Evolutionary conservation across 768 basidiomycete species (phyloP).

Genomic region (Candolleomyces eurysporus): DNA sequence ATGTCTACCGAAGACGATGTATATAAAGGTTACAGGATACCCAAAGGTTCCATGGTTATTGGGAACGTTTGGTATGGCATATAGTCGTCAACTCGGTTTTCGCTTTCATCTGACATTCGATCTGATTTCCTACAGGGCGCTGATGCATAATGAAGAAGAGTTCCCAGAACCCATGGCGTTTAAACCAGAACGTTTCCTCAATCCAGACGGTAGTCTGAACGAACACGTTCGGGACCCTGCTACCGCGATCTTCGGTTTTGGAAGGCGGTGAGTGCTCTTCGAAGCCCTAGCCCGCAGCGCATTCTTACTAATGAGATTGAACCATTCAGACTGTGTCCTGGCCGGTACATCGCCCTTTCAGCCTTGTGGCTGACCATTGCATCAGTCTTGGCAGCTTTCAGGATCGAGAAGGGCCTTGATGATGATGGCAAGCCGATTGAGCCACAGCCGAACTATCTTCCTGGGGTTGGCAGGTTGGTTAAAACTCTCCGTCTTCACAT

Average conservation of each 20-base stretch:
- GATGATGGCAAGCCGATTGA: neutral
- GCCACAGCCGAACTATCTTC: neutral
- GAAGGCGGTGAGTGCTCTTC: slow-evolving; percentile 7
- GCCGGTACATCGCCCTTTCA: neutral
- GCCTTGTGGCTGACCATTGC: neutral
- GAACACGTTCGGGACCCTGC: slow-evolving; percentile 3
- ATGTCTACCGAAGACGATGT: slow-evolving; percentile 32
- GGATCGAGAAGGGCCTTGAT: slow-evolving; percentile 3
- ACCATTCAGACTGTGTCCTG: slow-evolving; percentile 2
- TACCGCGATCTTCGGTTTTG: slow-evolving; percentile 11
- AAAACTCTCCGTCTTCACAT: neutral
- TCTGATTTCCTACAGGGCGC: slow-evolving; percentile 13
- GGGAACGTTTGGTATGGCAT: slow-evolving; percentile 26
- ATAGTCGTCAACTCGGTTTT: no score
- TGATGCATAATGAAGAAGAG: slow-evolving; percentile 16
- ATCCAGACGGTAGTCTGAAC: slow-evolving; percentile 4
- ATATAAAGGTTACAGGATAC: slow-evolving; percentile 41
- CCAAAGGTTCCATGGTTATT: slow-evolving; percentile 33
- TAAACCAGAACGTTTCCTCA: slow-evolving; percentile 18
- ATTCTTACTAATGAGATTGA: neutral
- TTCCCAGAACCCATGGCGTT: slow-evolving; percentile 18
- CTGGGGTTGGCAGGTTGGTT: neutral
- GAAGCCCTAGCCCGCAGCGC: neutral
- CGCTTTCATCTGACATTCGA: neutral
- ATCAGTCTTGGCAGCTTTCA: slow-evolving; percentile 6